Conservation (phyloP, 306 rosid genomes). For the Cucurbita argyrosperma region DNA sequence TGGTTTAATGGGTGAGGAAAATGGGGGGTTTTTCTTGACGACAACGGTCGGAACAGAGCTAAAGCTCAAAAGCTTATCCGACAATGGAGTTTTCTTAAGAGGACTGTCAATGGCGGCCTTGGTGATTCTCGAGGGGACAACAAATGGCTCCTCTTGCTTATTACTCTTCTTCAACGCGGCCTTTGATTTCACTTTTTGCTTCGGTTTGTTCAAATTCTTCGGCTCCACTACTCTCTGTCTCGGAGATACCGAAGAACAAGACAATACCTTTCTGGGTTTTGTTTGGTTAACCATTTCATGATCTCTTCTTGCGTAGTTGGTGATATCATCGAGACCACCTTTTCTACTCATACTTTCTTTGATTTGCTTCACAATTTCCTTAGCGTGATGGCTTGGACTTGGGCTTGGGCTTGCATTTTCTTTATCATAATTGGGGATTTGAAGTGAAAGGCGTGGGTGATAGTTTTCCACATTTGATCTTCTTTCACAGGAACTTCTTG, state of each 20-base stretch:
- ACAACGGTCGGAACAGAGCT: conserved; percentile 28
- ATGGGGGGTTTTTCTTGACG: conserved; percentile 25
- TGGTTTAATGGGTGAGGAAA: conserved; percentile 15
- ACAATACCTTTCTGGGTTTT: background rate
- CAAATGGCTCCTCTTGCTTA: conserved; percentile 63
- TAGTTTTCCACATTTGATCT: conserved; percentile 64
- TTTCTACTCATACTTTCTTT: conserved; percentile 52
- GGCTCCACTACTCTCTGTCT: conserved; percentile 32
- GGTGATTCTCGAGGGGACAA: conserved; percentile 29
- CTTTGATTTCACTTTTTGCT: conserved; percentile 17
- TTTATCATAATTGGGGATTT: conserved; percentile 51
- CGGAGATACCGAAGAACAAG: conserved; percentile 10
- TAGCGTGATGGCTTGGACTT: conserved; percentile 30
- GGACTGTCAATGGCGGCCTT: conserved; percentile 14
- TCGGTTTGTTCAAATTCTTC: conserved; percentile 19
- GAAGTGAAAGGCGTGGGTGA: conserved; percentile 63
- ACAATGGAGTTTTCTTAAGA: conserved; percentile 34
- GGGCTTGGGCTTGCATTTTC: conserved; percentile 31
- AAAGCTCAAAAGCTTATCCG: conserved; percentile 34
- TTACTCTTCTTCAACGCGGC: conserved; percentile 24
- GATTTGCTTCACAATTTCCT: conserved; percentile 62
- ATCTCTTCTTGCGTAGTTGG: conserved; percentile 31
- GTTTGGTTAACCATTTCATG: background rate
- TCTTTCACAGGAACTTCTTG: conserved; percentile 51
- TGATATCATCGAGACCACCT: conserved; percentile 51